phyloP scores from a whole-genome alignment of 2,329 filamentous ascomycete species.

The Aphanoascus verrucosus region DNA sequence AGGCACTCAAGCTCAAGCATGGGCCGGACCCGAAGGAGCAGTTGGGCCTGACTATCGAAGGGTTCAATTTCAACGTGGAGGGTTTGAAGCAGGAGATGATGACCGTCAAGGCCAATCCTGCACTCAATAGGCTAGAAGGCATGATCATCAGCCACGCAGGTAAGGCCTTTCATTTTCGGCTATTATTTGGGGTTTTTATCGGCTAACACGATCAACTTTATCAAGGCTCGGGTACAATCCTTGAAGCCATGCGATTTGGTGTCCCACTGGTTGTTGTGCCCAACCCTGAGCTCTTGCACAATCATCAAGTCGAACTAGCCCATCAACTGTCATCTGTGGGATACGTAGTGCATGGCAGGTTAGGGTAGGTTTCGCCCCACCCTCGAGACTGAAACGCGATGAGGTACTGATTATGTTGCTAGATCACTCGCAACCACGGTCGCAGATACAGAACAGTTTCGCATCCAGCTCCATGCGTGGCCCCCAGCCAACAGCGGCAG shows the following conservation, averaged over 20 bases:
- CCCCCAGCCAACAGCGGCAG: constrained; percentile 42
- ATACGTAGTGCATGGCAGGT: constrained; percentile 62
- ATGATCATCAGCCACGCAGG: constrained; percentile 84
- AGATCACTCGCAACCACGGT: constrained; percentile 42
- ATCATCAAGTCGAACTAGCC: constrained; percentile 85
- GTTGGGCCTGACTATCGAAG: constrained; percentile 43
- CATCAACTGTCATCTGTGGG: constrained; percentile 60
- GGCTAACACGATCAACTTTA: neutral
- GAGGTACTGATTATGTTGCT: constrained; percentile 12
- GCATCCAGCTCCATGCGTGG: constrained; percentile 37
- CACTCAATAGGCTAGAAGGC: constrained; percentile 42
- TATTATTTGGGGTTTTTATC: neutral
- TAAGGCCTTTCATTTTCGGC: constrained; percentile 32
- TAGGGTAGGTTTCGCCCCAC: constrained; percentile 44
- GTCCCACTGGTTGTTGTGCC: constrained; percentile 80
- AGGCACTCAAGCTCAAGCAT: constrained; percentile 25
- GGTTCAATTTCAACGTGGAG: constrained; percentile 55
- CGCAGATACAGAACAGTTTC: constrained; percentile 38
- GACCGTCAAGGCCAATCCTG: constrained; percentile 39
- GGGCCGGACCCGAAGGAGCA: constrained; percentile 19
- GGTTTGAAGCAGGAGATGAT: constrained; percentile 52
- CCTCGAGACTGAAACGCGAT: too few species aligned
- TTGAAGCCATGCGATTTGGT: constrained; percentile 65
- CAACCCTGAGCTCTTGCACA: constrained; percentile 69
- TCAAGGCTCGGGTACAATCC: constrained; percentile 82